Evolutionary conservation across 176 grass and related monocot species (phyloP), one percentile per base, ranked within the genome.

Genomic region (Phyllostachys edulis): DNA sequence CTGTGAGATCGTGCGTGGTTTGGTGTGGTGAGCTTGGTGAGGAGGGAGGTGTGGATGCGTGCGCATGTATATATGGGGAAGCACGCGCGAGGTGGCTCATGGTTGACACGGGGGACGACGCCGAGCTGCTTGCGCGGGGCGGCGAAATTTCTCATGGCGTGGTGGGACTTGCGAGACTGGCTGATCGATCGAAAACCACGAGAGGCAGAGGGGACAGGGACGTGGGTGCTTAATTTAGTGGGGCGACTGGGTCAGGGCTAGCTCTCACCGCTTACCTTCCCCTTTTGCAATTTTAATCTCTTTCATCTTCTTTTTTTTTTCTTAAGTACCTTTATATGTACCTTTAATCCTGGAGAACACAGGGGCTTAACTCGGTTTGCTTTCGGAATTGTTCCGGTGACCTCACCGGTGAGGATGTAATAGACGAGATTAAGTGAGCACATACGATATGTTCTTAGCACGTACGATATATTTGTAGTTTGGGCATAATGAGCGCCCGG

Each of bases 111-210:
- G 80, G 45, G 39, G 71, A 73, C 76, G 88, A 74, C 80, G 75
- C 39, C n/a, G 64, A 78, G 79, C 46, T 74, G 79, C 63, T 62
- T 39, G 12, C 1, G 7, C 4, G 27, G 24, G 73, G 80, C 80
- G 89, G 68, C 44, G 89, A 84, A 84, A 57, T 76, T 87, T 91
- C 89, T 91, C 68, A 5, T 87, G 75, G 84, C 80, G 89, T 87
- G 84, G 88, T n/a, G n/a, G n/a, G n/a, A n/a, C n/a, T n/a, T 62
- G 89, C 29, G 29, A 67, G 84, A 69, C 69, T 69, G 84, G 40
- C 72, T 78, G 47, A 7, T 82, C 34, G 54, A 5, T 78, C 23
- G 54, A 44, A 20, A 73, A 8, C 44, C 5, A 12, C 2, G 50
- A 24, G 5, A 67, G 36, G 20, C 9, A 6, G 9, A 11, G 12